phyloP scores from a whole-genome alignment of 2,329 filamentous ascomycete genomes.

The Pyricularia sp. region DNA sequence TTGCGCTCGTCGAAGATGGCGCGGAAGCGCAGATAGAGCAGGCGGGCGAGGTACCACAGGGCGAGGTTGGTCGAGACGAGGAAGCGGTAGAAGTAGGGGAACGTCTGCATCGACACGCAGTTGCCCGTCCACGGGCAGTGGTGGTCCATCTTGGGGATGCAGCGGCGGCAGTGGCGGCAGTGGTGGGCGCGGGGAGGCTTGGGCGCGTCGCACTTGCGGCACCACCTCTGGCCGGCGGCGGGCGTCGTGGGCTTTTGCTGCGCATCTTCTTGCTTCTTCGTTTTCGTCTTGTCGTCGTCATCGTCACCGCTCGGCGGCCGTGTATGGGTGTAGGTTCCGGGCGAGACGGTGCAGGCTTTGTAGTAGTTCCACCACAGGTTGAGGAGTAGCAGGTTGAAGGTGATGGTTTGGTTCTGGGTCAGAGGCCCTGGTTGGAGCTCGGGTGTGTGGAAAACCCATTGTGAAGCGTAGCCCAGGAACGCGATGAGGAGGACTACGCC shows the following conservation, averaged over 20 bases:
- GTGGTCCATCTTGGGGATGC: conserved; percentile 76
- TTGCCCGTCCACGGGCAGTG: conserved; percentile 81
- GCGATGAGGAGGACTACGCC: conserved; percentile 55
- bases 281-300: conserved; percentile 6
- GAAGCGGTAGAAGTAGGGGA: conserved; percentile 77
- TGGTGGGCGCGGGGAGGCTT: conserved; percentile 77
- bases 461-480: conserved; percentile 64
- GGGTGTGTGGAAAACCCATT: conserved; percentile 56
- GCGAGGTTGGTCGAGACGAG: conserved; percentile 58
- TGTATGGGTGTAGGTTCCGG: conserved; percentile 43
- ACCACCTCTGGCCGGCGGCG: conserved; percentile 44
- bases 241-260: conserved; percentile 6
- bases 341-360: conserved; percentile 45
- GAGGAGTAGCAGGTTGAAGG: conserved; percentile 57
- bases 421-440: conserved; percentile 53
- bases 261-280: background rate
- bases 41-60: conserved; percentile 51
- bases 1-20: conserved; percentile 56
- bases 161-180: conserved; percentile 66
- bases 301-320: conserved; percentile 14
- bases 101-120: conserved; percentile 73
- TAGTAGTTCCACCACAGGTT: conserved; percentile 64
- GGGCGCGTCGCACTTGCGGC: conserved; percentile 62
- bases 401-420: conserved; percentile 41
- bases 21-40: conserved; percentile 49